Evolutionary conservation across 495 filamentous ascomycete species (phyloP).

Genomic region (Aspergillus biplanus): DNA sequence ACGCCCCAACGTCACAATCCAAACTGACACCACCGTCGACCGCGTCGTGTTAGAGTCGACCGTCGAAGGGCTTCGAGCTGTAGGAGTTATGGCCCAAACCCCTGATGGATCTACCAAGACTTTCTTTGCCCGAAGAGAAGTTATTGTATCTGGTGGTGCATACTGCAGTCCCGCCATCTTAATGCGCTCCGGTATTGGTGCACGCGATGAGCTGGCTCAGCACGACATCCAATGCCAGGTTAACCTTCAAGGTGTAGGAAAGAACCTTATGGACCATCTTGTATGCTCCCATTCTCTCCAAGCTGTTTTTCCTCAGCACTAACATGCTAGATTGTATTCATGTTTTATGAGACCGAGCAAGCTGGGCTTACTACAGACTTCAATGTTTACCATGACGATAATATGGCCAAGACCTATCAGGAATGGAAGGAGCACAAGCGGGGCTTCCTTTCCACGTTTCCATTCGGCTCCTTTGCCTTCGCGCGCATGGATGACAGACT

Average conservation of each 20-base stretch:
- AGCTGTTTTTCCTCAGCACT: background rate
- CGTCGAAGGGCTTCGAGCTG: conserved; percentile 27
- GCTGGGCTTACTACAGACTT: conserved; percentile 46
- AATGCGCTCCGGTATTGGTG: conserved; percentile 59
- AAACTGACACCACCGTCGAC: conserved; percentile 43
- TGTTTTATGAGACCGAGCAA: conserved; percentile 54
- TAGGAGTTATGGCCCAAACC: conserved; percentile 29
- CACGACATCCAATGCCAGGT: conserved; percentile 51
- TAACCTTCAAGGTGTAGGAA: conserved; percentile 57
- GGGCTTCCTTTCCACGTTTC: conserved; percentile 56
- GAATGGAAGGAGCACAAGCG: conserved; percentile 53
- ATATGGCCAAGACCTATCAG: conserved; percentile 42
- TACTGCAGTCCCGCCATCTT: conserved; percentile 63
- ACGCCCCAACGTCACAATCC: conserved; percentile 41
- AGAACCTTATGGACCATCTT: conserved; percentile 59
- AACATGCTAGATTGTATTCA: conserved; percentile 39
- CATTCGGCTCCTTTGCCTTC: conserved; percentile 58
- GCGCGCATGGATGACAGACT: conserved; percentile 55
- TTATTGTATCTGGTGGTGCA: conserved; percentile 56
- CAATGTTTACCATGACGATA: conserved; percentile 42
- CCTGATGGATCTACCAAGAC: conserved; percentile 34
- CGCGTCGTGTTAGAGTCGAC: conserved; percentile 32
- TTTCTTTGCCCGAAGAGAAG: conserved; percentile 45
- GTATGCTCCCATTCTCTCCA: conserved; percentile 19
- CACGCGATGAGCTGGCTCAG: conserved; percentile 48